A percentile compares a stretch with the other conserved stretches of the same genome.
phyloP scores from a whole-genome alignment of 2,329 filamentous ascomycete genomes.

The Emericellopsis atlantica region DNA sequence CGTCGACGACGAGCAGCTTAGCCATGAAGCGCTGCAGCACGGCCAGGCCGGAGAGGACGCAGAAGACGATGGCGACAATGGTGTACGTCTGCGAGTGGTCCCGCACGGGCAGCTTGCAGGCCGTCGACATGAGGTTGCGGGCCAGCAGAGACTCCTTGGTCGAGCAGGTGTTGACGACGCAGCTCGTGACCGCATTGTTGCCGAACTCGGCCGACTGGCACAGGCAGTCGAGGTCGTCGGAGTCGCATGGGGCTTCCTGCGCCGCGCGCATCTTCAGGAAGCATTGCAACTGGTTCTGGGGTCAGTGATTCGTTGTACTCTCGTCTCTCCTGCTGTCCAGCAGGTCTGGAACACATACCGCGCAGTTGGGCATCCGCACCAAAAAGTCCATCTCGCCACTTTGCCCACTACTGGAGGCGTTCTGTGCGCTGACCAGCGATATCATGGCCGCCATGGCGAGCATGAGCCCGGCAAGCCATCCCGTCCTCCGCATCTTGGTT shows the following conservation, averaged over 20 bases:
- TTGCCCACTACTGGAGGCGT: no score
- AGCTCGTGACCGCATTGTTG: neutral
- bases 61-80: conserved; percentile 18
- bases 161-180: neutral
- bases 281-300: neutral
- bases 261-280: neutral
- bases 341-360: no score
- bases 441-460: no score
- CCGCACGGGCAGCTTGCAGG: conserved; percentile 13
- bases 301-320: no score
- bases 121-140: conserved; percentile 8
- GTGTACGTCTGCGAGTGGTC: conserved; percentile 20
- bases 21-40: conserved; percentile 26
- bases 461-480: no score
- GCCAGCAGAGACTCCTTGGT: conserved; percentile 1
- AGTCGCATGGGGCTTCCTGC: neutral
- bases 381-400: no score
- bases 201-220: neutral
- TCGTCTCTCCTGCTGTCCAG: no score
- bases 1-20: conserved; percentile 12
- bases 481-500: no score
- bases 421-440: no score
- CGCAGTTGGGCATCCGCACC: no score
- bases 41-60: conserved; percentile 23
- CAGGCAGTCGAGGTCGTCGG: neutral